These are phyloP conservation scores for Solanum aculeatissimum DNA, from an alignment of 305 asterid genomes.

Conservation along the genomic window DNA sequence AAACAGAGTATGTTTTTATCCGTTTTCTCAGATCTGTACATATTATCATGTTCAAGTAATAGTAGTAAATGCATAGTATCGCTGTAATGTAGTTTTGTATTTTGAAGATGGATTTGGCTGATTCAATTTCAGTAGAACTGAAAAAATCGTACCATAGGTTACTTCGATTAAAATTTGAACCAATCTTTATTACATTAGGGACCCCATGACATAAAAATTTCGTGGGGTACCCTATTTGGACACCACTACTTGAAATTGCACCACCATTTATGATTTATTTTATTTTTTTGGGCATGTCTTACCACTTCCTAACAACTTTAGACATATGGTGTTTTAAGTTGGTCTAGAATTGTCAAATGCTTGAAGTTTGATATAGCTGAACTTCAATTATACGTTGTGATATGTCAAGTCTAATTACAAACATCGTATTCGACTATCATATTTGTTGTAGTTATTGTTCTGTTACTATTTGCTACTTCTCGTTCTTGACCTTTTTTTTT, in stretches of 20 bases:
- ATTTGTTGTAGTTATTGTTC: background rate
- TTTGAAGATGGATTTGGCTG: background rate
- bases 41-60: background rate
- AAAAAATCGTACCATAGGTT: background rate
- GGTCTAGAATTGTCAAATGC: background rate
- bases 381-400: background rate
- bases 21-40: background rate
- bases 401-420: background rate
- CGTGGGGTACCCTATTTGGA: background rate
- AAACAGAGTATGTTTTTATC: background rate
- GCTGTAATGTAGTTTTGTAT: background rate
- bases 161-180: background rate
- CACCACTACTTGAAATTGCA: background rate
- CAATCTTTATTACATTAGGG: background rate
- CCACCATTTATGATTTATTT: background rate
- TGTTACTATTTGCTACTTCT: background rate
- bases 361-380: background rate
- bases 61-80: background rate
- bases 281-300: background rate
- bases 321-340: background rate
- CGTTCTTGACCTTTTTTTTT: background rate
- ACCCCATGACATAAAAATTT: background rate
- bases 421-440: background rate
- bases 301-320: background rate
- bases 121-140: background rate